Evolutionary conservation across 306 rosid genomes (phyloP).

Genomic region (Begonia masoniana): DNA sequence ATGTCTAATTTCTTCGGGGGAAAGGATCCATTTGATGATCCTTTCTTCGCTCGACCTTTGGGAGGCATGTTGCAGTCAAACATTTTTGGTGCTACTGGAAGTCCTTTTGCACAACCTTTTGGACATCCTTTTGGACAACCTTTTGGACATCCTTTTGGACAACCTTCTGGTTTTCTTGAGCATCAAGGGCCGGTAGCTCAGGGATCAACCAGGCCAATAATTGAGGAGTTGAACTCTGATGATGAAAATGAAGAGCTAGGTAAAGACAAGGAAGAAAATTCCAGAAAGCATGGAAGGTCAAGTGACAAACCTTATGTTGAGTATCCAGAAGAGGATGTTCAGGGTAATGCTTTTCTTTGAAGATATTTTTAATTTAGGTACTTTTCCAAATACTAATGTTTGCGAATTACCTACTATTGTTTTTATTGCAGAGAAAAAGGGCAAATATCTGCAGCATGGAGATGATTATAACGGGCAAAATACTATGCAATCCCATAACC

Average conservation of each 20-base stretch:
- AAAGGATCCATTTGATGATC: slow-evolving; percentile 69
- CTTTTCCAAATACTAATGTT: too few species aligned
- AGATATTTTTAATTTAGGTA: too few species aligned
- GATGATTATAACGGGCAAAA: slow-evolving; percentile 13
- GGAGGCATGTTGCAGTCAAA: slow-evolving; percentile 46
- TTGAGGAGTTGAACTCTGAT: slow-evolving; percentile 66
- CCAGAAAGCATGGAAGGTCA: slow-evolving; percentile 47
- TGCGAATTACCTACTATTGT: too few species aligned
- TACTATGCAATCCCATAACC: slow-evolving; percentile 26
- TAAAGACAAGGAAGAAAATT: slow-evolving; percentile 32
- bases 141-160: too few species aligned
- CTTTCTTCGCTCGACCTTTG: slow-evolving; percentile 66
- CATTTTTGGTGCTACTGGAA: slow-evolving; percentile 26
- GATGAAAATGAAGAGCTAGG: slow-evolving; percentile 34
- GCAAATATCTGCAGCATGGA: slow-evolving; percentile 24
- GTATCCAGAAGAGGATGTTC: slow-evolving; percentile 47
- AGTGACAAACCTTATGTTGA: slow-evolving; percentile 25
- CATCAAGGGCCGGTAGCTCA: slow-evolving; percentile 33
- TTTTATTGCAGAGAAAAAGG: slow-evolving; percentile 36
- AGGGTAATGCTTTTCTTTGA: slow-evolving; percentile 26
- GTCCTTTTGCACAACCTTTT: too few species aligned
- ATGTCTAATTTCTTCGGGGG: slow-evolving; percentile 47
- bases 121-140: too few species aligned
- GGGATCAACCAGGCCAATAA: slow-evolving; percentile 40
- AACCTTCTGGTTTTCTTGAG: slow-evolving; percentile 26